phyloP scores from a whole-genome alignment of 2,329 filamentous ascomycete genomes.

The Stemphylium lycopersici region DNA sequence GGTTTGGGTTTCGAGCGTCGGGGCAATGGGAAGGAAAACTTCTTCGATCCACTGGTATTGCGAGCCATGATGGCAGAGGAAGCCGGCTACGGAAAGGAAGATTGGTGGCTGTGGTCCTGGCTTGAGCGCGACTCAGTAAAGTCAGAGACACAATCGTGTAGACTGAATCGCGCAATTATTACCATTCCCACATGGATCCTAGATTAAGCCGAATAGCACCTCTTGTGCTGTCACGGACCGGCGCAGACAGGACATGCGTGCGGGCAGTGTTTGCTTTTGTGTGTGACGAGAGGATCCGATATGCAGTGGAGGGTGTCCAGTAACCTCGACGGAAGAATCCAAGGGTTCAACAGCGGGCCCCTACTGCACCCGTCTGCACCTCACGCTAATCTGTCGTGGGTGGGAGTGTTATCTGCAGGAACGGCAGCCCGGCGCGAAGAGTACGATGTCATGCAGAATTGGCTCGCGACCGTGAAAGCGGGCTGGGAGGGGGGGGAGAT shows the following conservation, averaged over 20 bases:
- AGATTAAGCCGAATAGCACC: conserved; percentile 17
- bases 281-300: conserved; percentile 9
- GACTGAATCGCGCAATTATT: conserved; percentile 33
- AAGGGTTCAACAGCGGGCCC: conserved; percentile 25
- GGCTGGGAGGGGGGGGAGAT: too few species aligned
- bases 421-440: conserved; percentile 10
- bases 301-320: conserved; percentile 19
- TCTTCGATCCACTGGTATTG: conserved; percentile 29
- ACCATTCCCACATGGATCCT: conserved; percentile 12
- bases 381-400: conserved; percentile 20
- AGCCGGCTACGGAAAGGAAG: not conserved
- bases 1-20: conserved; percentile 34
- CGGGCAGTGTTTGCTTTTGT: conserved; percentile 8
- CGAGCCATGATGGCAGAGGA: conserved; percentile 39
- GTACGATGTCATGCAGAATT: conserved; percentile 10
- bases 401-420: conserved; percentile 15
- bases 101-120: conserved; percentile 23
- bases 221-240: conserved; percentile 17
- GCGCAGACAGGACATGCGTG: conserved; percentile 15
- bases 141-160: conserved; percentile 15
- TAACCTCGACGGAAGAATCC: conserved; percentile 10
- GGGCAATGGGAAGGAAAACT: conserved; percentile 49
- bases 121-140: conserved; percentile 36
- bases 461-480: not conserved
- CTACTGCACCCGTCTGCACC: conserved; percentile 11